Conservation (phyloP, 2,329 filamentous ascomycete species). For the Coniella vitis region DNA sequence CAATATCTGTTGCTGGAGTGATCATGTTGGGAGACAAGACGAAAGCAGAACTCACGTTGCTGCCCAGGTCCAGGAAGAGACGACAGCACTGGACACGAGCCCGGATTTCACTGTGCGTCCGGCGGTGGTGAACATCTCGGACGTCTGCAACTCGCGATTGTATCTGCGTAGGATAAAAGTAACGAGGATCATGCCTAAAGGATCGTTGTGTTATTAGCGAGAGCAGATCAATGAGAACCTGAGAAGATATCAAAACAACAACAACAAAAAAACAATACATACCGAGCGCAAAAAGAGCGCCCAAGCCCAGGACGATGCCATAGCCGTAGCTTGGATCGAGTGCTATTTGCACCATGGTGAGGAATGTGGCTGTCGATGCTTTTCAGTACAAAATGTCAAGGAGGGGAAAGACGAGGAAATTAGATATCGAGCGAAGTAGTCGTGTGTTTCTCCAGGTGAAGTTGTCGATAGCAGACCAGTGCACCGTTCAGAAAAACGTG, state of each 20-base stretch:
- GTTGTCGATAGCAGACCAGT: too few relatives aligned
- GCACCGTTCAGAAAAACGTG: too few relatives aligned
- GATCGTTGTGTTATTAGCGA: too few relatives aligned
- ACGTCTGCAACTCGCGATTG: constrained; percentile 69
- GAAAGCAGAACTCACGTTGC: constrained; percentile 62
- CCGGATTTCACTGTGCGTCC: constrained; percentile 85
- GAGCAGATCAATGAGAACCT: too few relatives aligned
- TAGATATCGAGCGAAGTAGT: too few relatives aligned
- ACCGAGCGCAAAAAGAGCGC: constrained; percentile 66
- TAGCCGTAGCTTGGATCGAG: constrained; percentile 63
- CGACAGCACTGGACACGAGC: constrained; percentile 81
- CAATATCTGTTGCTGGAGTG: neutral
- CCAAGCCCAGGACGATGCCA: constrained; percentile 69
- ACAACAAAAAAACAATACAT: constrained; percentile 4
- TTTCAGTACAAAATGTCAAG: too few relatives aligned
- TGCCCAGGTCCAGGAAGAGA: constrained; percentile 90
- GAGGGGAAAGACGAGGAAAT: too few relatives aligned
- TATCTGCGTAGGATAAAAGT: constrained; percentile 32
- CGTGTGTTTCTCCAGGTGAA: too few relatives aligned
- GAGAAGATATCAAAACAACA: too few relatives aligned
- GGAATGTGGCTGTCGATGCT: too few relatives aligned
- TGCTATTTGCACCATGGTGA: constrained; percentile 28
- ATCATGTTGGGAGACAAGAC: neutral
- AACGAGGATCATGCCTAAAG: constrained; percentile 32
- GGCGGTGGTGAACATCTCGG: constrained; percentile 87